Evolutionary conservation across 345 rosid species (phyloP), one percentile per base, ranked within the genome.

Genomic region (Linum lewisii): DNA sequence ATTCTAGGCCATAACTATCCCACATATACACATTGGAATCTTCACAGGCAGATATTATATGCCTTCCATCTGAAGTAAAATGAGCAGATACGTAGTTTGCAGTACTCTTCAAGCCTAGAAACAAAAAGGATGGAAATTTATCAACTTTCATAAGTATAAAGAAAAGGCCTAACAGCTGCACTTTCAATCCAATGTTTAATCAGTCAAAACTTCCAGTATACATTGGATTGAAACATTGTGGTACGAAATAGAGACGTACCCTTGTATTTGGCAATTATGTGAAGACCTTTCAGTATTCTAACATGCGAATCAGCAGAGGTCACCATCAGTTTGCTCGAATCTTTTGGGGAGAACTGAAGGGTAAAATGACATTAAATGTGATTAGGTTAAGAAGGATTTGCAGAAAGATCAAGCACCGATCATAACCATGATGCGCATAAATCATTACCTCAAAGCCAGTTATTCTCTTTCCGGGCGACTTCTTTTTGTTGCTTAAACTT

Each of bases 281-380:
- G 77, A 24, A 64, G 75, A 16, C 96, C 98, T 38, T 87, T 78
- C 24, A 87, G 84, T 73, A 91, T 81, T 75, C 88, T 84, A 66
- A 91, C 85, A 77, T 84, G 89, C 6, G 94, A 82, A 81, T 85
- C 98, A 21, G 91, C 94, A 42, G 79, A 91, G 21, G 86, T 81
- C 57, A 91, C 94, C 90, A 91, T 82, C 67, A 91, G 74, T 75
- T 79, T 85, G 79, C 80, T 78, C 9, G 86, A 71, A 58, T 87
- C 94, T 13, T 77, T 76, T 0, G 88, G 83, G 68, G 69, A 82
- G 68, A 82, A 87, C 98, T 91, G 84, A 32, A 52, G 44, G 21
- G 49, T 22, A 24, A 38, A 11, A 34, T 5, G 22, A 55, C 38
- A 58, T 34, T 18, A 0, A 24, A 64, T 56, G 54, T 72, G 44